Conservation (phyloP, 345 rosid species). For the Hypericum perforatum region DNA sequence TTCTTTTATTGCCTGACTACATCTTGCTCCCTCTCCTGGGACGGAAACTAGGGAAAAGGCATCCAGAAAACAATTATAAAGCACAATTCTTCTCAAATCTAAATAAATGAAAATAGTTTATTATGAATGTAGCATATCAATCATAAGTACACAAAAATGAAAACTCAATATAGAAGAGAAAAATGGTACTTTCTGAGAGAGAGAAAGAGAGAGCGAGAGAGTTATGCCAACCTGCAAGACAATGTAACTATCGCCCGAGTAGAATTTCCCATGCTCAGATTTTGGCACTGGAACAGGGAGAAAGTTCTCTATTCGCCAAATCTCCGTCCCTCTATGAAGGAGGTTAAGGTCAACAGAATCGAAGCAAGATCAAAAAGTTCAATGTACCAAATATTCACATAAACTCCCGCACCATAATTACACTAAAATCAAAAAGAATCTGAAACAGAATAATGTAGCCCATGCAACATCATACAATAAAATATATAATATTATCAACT, state of each 20-base stretch:
- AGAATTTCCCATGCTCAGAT: slow-evolving; percentile 90
- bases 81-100: too few species aligned
- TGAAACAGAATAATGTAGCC: too few species aligned
- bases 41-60: too few species aligned
- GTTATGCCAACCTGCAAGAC: slow-evolving; percentile 59
- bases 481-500: slow-evolving; percentile 1
- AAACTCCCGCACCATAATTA: not conserved
- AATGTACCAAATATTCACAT: slow-evolving; percentile 1
- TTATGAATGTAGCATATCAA: too few species aligned
- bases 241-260: slow-evolving; percentile 89
- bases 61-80: too few species aligned
- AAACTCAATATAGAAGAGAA: not conserved
- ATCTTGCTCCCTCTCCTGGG: too few species aligned
- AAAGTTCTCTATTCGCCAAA: slow-evolving; percentile 97
- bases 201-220: slow-evolving; percentile 3
- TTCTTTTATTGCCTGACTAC: too few species aligned
- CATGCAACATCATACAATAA: slow-evolving; percentile 5
- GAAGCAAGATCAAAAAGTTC: slow-evolving; percentile 11
- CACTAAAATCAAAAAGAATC: not conserved
- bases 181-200: not conserved
- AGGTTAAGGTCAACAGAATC: slow-evolving; percentile 49
- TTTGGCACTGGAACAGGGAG: slow-evolving; percentile 77
- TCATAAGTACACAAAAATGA: not conserved
- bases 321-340: slow-evolving; percentile 70
- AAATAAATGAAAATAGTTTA: too few species aligned